Evolutionary conservation across 495 filamentous ascomycete genomes (phyloP).

Genomic region (Letharia columbiana): DNA sequence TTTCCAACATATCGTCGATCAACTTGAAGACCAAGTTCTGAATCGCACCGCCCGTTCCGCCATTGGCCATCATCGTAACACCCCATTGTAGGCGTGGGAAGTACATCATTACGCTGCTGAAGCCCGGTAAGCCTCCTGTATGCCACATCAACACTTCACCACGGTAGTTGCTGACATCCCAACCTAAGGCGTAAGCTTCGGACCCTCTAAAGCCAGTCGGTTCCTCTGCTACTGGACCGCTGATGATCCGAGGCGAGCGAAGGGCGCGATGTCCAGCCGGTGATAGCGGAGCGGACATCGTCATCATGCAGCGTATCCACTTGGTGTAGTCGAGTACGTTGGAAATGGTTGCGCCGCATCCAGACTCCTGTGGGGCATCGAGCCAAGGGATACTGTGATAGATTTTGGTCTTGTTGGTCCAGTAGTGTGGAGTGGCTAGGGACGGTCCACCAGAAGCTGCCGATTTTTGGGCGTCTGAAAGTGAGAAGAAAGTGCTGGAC

Average conservation of each 20-base stretch:
- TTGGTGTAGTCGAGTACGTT: constrained; percentile 45
- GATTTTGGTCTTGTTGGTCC: constrained; percentile 16
- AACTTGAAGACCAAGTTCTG: constrained; percentile 32
- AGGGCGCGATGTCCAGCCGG: constrained; percentile 34
- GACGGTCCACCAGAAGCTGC: constrained; percentile 19
- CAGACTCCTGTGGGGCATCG: constrained; percentile 34
- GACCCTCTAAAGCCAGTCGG: constrained; percentile 24
- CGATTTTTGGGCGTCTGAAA: constrained; percentile 30
- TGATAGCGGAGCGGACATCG: constrained; percentile 30
- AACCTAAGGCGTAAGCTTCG: constrained; percentile 39
- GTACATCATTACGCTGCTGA: constrained; percentile 37
- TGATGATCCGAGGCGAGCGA: constrained; percentile 30
- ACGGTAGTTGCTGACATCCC: constrained; percentile 36
- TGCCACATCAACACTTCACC: constrained; percentile 40
- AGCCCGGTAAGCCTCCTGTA: constrained; percentile 40
- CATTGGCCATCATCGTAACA: constrained; percentile 41
- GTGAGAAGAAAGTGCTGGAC: constrained; percentile 40
- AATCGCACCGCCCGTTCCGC: constrained; percentile 24
- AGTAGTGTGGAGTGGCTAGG: constrained; percentile 29
- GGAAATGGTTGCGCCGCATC: constrained; percentile 43
- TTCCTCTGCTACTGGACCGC: not conserved
- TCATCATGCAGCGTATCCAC: constrained; percentile 38
- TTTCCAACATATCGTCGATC: constrained; percentile 34
- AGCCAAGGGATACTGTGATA: constrained; percentile 23
- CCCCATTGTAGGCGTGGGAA: constrained; percentile 41